phyloP scores from a whole-genome alignment of 2,329 filamentous ascomycete genomes.

The Botryosphaeria dothidea region DNA sequence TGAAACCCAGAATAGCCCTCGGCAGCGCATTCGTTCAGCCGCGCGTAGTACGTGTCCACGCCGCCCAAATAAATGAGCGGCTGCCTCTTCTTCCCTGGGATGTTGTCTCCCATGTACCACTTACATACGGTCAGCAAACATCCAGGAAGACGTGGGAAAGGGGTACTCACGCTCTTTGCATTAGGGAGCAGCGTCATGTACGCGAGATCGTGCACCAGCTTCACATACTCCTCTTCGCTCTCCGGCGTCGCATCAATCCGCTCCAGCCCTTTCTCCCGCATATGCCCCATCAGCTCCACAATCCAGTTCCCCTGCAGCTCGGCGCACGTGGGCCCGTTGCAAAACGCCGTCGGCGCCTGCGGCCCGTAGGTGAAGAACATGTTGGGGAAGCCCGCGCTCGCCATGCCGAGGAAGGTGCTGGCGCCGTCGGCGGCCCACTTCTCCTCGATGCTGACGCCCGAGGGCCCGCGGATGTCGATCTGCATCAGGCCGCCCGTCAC shows the following conservation, averaged over 20 bases:
- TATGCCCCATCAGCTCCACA: constrained; percentile 51
- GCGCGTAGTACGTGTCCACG: constrained; percentile 28
- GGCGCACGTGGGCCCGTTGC: constrained; percentile 57
- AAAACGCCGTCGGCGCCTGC: constrained; percentile 58
- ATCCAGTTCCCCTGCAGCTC: constrained; percentile 62
- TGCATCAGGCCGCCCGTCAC: constrained; percentile 38
- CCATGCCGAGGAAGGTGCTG: constrained; percentile 42
- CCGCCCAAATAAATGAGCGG: constrained; percentile 50
- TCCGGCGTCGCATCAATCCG: constrained; percentile 53
- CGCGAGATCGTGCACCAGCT: constrained; percentile 49
- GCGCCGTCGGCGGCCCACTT: constrained; percentile 15
- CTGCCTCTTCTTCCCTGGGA: constrained; percentile 57
- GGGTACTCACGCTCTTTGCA: constrained; percentile 36
- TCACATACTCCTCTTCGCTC: constrained; percentile 52
- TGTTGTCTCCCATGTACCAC: constrained; percentile 59
- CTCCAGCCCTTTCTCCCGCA: constrained; percentile 48
- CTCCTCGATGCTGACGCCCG: constrained; percentile 25
- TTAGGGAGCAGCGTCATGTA: constrained; percentile 52
- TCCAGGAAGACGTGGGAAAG: neutral
- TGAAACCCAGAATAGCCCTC: constrained; percentile 26
- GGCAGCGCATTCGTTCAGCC: constrained; percentile 22
- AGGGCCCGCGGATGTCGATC: constrained; percentile 36
- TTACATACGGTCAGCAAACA: neutral
- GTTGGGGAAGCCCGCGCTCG: constrained; percentile 45
- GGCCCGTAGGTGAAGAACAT: constrained; percentile 47